Evolutionary conservation across 305 asterid genomes (phyloP), one percentile per base, ranked within the genome.

Genomic region (Fraxinus baroniana): DNA sequence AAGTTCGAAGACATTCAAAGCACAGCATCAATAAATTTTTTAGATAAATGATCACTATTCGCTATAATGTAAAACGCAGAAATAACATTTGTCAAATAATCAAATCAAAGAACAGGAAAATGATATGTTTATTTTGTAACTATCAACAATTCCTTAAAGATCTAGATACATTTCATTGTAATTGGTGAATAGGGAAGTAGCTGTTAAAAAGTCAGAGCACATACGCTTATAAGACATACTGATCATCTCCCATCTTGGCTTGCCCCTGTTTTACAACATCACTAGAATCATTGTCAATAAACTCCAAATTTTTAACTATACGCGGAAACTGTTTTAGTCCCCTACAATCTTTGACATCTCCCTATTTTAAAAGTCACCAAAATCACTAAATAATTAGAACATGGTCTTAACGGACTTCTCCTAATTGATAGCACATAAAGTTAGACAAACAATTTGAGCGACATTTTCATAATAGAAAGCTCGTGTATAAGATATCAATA

Each of bases 271-370:
- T 18, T 52, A 52, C 62, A 52, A 52, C 64, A 52, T 17, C 64
- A 17, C 22, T 5, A 9, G 74, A 68, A 68, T 24, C 18, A 68
- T 68, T 68, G 39, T 20, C 66, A 24, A 24, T 7, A 68, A 26
- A 36, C 36, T 15, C 68, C 5, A 77, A 55, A 77, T 24, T 46
- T 9, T 39, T 26, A 9, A 20, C 78, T 39, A 70, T 9, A 68
- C n/a, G 32, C n/a, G 75, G 55, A 80, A 70, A 4, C 26, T 44
- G 20, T n/a, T 79, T 85, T 81, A 83, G 85, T 80, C 81, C 87
- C 28, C 70, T 60, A 20, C 70, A 20, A 7, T 18, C 70, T 60
- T 60, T 20, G 70, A 13, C 30, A 20, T 18, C 70, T 60, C 30
- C 70, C 26, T n/a, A 20, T 60, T 60, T 18, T 7, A 60, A 0